phyloP scores from a whole-genome alignment of 352 stramenopile species.

The Phytophthora cactorum region DNA sequence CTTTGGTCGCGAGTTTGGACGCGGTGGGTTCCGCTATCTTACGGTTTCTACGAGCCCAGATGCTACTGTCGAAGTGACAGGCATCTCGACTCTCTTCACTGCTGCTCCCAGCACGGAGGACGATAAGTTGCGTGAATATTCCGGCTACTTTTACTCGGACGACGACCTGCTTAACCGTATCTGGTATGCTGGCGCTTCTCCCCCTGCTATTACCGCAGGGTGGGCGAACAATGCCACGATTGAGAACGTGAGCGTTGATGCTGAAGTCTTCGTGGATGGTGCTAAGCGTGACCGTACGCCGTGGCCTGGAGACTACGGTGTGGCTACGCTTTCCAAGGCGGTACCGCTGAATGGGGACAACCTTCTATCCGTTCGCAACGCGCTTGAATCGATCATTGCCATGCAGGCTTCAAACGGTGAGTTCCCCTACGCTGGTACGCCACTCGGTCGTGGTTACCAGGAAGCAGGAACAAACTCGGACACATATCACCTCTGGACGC shows the following conservation, averaged over 20 bases:
- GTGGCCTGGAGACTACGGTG: slow-evolving; percentile 42
- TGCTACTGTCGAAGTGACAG: slow-evolving; percentile 19
- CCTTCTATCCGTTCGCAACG: slow-evolving; percentile 32
- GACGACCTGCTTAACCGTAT: too few relatives aligned
- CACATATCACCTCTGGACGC: slow-evolving; percentile 51
- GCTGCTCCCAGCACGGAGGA: slow-evolving; percentile 27
- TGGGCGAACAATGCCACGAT: slow-evolving; percentile 8
- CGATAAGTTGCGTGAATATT: slow-evolving; percentile 38
- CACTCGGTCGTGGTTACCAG: slow-evolving; percentile 29
- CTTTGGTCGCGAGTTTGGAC: slow-evolving; percentile 37
- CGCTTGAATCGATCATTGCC: slow-evolving; percentile 30
- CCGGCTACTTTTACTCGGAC: slow-evolving; percentile 33
- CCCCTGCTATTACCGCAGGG: slow-evolving; percentile 38
- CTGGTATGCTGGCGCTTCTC: slow-evolving; percentile 31
- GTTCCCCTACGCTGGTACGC: slow-evolving; percentile 39
- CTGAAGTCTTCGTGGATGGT: slow-evolving; percentile 34
- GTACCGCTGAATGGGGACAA: slow-evolving; percentile 42
- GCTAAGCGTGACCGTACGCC: slow-evolving; percentile 20
- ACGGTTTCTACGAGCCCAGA: slow-evolving; percentile 33
- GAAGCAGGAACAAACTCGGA: slow-evolving; percentile 30
- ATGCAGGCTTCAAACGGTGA: slow-evolving; percentile 30
- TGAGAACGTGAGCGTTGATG: too few relatives aligned
- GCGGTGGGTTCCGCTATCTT: slow-evolving; percentile 37
- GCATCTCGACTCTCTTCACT: slow-evolving; percentile 37
- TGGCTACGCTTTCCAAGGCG: slow-evolving; percentile 32